Base-by-base conservation (phyloP, 805 yeast genomes). In the Lipomyces sp. region DNA sequence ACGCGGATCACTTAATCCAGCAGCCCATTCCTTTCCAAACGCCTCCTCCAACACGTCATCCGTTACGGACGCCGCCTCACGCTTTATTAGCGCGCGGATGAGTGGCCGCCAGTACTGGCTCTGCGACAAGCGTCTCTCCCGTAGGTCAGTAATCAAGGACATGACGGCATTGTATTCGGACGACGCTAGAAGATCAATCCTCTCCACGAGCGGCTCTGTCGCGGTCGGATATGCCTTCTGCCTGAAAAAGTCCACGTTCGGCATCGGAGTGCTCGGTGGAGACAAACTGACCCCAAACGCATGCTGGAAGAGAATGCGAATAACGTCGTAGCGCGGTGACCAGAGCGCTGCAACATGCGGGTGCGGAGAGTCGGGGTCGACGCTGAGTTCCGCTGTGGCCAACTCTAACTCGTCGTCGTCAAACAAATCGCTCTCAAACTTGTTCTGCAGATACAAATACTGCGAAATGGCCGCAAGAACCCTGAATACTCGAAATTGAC, bases 291-390 rank as follows among this genome's bases (percentile, higher is more conserved):
- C n/a, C 13, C 18, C 29, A 31, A 41, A 41, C 13, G 22, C 28
- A 22, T 43, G 52, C 33, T 42, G 34, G 8, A 45, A 19, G 2
- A 52, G 45, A n/a, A 38, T 26, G n/a, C 40, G 39, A n/a, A 52
- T 32, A 19, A 52, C 44, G 29, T 52, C 53, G 28, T 52, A 52
- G 14, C 48, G 41, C 38, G 46, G 45, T 5, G 49, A 43, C 57
- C 57, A 52, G 19, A 49, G 49, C 7, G 42, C 45, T 7, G 10
- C 28, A 5, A 45, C 7, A 14, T n/a, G 22, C 36, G 18, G 48
- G 11, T 13, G 22, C 18, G 22, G 34, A 13, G 21, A 16, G 16
- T 23, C 41, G 21, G 35, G 39, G 31, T 18, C 18, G n/a, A n/a
- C 16, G 23, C 13, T 13, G 19, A 18, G 23, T 18, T 29, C 29